These are phyloP conservation scores for Casuarina cunninghamiana DNA, from an alignment of 306 rosid genomes.

Conservation along the genomic window DNA sequence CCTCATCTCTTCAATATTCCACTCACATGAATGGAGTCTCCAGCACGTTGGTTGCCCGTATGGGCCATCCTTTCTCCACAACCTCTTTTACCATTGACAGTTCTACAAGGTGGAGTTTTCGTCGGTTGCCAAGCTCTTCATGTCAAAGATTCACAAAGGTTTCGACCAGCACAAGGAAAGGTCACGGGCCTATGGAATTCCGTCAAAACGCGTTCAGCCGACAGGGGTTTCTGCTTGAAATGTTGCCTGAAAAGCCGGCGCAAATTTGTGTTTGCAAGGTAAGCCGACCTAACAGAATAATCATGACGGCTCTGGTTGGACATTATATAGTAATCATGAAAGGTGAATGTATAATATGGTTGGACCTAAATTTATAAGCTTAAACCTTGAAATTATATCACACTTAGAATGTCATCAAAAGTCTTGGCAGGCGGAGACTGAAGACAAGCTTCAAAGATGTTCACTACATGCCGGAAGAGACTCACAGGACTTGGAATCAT, in stretches of 20 bases:
- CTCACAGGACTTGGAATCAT: background rate
- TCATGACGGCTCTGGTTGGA: background rate
- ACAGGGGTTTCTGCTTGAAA: background rate
- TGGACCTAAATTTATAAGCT: no score
- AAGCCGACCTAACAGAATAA: background rate
- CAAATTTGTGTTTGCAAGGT: background rate
- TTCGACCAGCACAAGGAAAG: background rate
- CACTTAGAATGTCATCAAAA: no score
- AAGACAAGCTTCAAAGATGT: no score
- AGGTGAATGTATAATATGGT: no score
- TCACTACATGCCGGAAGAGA: background rate
- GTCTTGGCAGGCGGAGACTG: no score
- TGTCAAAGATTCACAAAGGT: background rate
- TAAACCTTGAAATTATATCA: no score
- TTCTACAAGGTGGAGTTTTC: background rate
- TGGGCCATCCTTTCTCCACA: background rate
- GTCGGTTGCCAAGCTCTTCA: background rate
- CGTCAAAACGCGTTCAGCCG: background rate
- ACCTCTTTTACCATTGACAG: no score
- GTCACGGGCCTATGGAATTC: background rate
- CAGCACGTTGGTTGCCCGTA: background rate
- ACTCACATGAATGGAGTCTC: background rate
- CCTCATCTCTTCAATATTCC: background rate
- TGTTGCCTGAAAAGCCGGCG: background rate
- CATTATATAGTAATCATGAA: no score